These are phyloP conservation scores for Neohortaea acidophila DNA, from an alignment of 495 filamentous ascomycete genomes.

Conservation along the genomic window DNA sequence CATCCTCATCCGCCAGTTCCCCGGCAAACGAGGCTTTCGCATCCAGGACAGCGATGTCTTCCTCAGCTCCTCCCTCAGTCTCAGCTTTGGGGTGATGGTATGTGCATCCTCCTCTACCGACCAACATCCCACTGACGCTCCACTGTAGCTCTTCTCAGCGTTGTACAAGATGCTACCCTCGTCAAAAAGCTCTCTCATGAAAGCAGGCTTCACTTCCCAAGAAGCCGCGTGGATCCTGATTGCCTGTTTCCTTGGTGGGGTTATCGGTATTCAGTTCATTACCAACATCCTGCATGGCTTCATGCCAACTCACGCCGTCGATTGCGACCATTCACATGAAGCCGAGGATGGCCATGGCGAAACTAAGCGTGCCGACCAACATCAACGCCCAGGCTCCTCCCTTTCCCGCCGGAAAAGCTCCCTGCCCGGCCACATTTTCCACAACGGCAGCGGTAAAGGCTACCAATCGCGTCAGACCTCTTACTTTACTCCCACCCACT, in stretches of 20 bases:
- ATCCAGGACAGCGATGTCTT: constrained; percentile 84
- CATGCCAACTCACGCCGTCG: constrained; percentile 85
- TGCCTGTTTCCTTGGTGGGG: constrained; percentile 63
- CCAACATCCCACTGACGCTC: background rate
- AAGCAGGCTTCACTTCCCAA: constrained; percentile 48
- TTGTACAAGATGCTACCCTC: constrained; percentile 89
- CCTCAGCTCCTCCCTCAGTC: constrained; percentile 70
- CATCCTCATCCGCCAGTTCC: constrained; percentile 52
- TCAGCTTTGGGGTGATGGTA: constrained; percentile 98
- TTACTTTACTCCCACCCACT: constrained; percentile 1
- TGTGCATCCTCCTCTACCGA: constrained; percentile 30
- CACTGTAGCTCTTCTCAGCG: constrained; percentile 68
- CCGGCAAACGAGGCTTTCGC: constrained; percentile 57
- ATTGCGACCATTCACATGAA: constrained; percentile 73
- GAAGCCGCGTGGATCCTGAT: constrained; percentile 58
- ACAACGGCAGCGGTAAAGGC: background rate
- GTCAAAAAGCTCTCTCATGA: constrained; percentile 56
- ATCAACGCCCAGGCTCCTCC: constrained; percentile 1
- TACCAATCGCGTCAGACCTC: background rate
- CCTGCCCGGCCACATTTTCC: constrained; percentile 9
- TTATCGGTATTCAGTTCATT: constrained; percentile 66
- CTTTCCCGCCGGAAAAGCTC: constrained; percentile 10
- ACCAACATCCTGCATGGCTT: constrained; percentile 67
- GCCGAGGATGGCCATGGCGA: constrained; percentile 26
- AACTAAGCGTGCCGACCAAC: background rate